Percentiles rank a stretch among this genome's conserved stretches.
Conservation (phyloP, 345 rosid species). For the Schrenkiella parvula region DNA sequence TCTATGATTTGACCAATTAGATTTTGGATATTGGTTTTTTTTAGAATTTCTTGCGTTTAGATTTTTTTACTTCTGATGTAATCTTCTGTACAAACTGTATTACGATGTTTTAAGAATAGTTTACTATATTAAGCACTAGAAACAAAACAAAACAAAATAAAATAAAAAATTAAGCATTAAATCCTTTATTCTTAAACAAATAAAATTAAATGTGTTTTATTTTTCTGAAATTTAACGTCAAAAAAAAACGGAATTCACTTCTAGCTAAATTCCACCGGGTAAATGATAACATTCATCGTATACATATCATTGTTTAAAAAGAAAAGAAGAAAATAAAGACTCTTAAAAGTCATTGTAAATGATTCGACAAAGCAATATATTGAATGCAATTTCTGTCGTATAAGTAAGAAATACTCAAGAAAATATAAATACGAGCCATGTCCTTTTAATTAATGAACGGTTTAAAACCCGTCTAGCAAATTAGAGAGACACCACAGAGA, state of each 20-base stretch:
- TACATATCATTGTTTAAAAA: neutral
- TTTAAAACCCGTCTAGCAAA: no score
- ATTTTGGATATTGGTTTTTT: no score
- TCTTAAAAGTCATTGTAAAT: neutral
- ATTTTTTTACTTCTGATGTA: neutral
- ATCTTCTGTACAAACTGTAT: neutral
- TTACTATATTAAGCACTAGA: neutral
- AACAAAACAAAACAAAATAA: neutral
- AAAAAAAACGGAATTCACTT: no score
- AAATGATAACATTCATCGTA: neutral
- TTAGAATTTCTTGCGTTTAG: no score
- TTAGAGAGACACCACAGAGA: neutral
- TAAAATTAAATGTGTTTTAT: neutral
- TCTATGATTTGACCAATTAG: no score
- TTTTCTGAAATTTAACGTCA: neutral
- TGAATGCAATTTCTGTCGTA: neutral
- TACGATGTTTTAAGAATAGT: no score
- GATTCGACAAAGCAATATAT: neutral
- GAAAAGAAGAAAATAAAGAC: neutral
- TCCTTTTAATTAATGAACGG: no score
- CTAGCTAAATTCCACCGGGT: neutral
- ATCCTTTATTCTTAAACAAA: neutral
- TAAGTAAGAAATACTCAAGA: neutral
- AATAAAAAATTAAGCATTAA: no score
- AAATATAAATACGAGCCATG: no score